These are phyloP conservation scores for Paramecium sonneborni DNA, from an alignment of 73 alveolate species.

Conservation along the genomic window DNA sequence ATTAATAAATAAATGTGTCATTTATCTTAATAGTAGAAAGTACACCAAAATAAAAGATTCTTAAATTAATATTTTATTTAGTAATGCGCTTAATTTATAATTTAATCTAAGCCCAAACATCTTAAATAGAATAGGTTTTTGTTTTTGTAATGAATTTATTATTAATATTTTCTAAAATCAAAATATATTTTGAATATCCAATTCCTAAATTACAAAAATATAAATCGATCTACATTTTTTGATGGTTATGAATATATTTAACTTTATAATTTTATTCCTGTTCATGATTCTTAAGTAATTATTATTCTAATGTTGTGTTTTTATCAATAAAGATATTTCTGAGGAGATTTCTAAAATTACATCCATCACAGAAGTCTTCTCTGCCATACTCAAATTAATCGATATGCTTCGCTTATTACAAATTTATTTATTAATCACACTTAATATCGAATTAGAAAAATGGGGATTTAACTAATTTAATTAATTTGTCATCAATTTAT, in stretches of 20 bases:
- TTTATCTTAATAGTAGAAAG: background rate
- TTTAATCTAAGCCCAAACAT: background rate
- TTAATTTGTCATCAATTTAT: background rate
- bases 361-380: background rate
- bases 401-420: background rate
- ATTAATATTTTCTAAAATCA: background rate
- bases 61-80: background rate
- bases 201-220: background rate
- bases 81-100: background rate
- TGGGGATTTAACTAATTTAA: background rate
- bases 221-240: background rate
- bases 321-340: background rate
- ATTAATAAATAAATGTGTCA: background rate
- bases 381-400: background rate
- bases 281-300: background rate
- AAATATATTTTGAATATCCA: background rate
- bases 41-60: background rate
- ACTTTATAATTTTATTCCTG: background rate
- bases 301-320: background rate
- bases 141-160: background rate
- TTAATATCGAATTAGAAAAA: background rate
- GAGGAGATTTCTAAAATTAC: background rate
- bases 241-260: background rate
- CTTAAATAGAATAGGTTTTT: background rate
- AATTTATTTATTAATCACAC: background rate